Percentiles rank a stretch among this genome's conserved stretches.
Evolutionary conservation across 2,329 filamentous ascomycete species (phyloP).

Genomic region (Pestalotiopsis sp.): DNA sequence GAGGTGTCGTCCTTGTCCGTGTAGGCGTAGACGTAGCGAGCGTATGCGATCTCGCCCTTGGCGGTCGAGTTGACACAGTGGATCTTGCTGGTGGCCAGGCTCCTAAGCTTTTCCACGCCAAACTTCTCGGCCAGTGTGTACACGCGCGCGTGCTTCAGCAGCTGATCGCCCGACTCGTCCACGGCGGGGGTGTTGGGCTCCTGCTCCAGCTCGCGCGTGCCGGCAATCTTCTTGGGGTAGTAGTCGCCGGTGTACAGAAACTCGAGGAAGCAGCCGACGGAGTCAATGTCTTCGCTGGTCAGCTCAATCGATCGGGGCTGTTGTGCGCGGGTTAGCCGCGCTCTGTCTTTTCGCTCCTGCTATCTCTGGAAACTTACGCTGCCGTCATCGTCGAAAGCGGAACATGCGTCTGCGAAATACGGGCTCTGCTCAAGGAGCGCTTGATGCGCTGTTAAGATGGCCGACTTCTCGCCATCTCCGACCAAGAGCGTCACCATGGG

Average conservation of each 20-base stretch:
- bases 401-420: constrained; percentile 68
- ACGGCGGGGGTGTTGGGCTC: constrained; percentile 67
- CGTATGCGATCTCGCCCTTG: constrained; percentile 88
- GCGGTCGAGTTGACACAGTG: constrained; percentile 88
- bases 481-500: constrained; percentile 72
- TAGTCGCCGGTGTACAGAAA: constrained; percentile 87
- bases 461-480: constrained; percentile 60
- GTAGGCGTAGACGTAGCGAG: constrained; percentile 85
- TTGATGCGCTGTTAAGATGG: constrained; percentile 78
- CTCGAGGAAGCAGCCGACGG: constrained; percentile 79
- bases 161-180: constrained; percentile 79
- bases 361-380: constrained; percentile 50
- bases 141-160: constrained; percentile 85
- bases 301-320: constrained; percentile 72
- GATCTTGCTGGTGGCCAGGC: constrained; percentile 84
- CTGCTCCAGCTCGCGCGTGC: constrained; percentile 68
- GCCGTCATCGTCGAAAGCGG: constrained; percentile 62
- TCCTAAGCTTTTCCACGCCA: constrained; percentile 68
- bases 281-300: constrained; percentile 67
- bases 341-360: background rate
- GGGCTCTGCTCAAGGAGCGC: constrained; percentile 74
- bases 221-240: constrained; percentile 71
- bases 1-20: constrained; percentile 69
- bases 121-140: constrained; percentile 89
- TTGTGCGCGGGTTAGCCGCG: constrained; percentile 4